phyloP scores from a whole-genome alignment of 768 basidiomycete genomes.

The Lactarius deliciosus region DNA sequence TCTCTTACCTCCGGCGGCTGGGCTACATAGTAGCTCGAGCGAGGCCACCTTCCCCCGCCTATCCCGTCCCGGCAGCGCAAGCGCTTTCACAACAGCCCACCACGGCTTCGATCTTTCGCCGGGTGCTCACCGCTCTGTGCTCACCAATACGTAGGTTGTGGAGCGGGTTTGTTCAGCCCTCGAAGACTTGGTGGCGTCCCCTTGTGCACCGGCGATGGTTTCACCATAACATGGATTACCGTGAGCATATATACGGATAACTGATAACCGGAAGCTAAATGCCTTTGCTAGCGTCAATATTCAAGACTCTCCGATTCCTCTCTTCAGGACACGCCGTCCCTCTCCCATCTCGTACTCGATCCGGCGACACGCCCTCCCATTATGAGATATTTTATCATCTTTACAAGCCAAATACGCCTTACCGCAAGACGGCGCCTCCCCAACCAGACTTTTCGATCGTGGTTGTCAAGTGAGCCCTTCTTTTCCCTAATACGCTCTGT shows the following conservation, averaged over 20 bases:
- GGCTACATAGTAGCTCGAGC: constrained; percentile 89
- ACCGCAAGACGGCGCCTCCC: constrained; percentile 72
- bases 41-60: constrained; percentile 53
- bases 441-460: constrained; percentile 85
- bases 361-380: constrained; percentile 42
- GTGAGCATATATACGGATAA: constrained; percentile 39
- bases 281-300: constrained; percentile 56
- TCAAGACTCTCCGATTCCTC: constrained; percentile 68
- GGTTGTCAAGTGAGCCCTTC: constrained; percentile 70
- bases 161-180: constrained; percentile 34
- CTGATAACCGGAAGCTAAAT: constrained; percentile 1
- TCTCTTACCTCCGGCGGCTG: constrained; percentile 85
- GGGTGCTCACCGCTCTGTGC: constrained; percentile 36
- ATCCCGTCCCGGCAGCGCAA: constrained; percentile 48
- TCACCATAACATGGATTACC: constrained; percentile 50
- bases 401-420: constrained; percentile 88
- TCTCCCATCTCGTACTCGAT: constrained; percentile 38
- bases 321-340: constrained; percentile 60
- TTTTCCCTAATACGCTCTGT: background rate
- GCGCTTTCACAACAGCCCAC: constrained; percentile 26
- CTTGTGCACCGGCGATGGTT: constrained; percentile 49
- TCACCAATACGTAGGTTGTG: constrained; percentile 38
- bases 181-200: constrained; percentile 67
- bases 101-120: constrained; percentile 37
- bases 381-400: constrained; percentile 87